These are phyloP conservation scores for Posidonia australis DNA, from an alignment of 106 monocot species.

Conservation along the genomic window DNA sequence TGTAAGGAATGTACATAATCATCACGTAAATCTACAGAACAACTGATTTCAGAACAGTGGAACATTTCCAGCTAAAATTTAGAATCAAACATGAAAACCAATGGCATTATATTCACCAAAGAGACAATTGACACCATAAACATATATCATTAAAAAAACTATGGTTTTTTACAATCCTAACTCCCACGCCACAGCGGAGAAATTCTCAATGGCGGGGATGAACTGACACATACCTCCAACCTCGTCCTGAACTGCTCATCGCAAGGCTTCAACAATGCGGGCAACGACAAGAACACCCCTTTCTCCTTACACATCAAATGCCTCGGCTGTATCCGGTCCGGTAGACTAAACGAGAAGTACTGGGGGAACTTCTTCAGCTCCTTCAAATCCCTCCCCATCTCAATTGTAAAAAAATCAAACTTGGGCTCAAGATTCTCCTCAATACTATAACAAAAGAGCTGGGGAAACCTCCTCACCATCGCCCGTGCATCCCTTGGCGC, in stretches of 20 bases:
- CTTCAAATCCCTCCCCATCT: conserved; percentile 33
- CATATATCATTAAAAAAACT: too few species aligned
- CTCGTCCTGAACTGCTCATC: conserved; percentile 36
- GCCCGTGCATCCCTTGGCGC: conserved; percentile 17
- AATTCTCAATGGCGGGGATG: conserved; percentile 41
- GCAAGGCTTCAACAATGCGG: conserved; percentile 51
- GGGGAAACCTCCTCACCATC: conserved; percentile 28
- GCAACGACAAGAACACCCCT: conserved; percentile 38
- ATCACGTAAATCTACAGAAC: too few species aligned
- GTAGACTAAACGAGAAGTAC: conserved; percentile 39
- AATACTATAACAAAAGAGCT: conserved; percentile 45
- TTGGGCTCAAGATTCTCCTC: conserved; percentile 53
- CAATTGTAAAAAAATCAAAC: conserved; percentile 35
- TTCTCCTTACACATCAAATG: conserved; percentile 38
- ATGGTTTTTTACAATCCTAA: too few species aligned
- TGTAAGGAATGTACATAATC: too few species aligned
- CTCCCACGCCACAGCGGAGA: conserved; percentile 48
- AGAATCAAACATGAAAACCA: too few species aligned
- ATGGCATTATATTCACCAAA: too few species aligned
- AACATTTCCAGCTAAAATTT: too few species aligned
- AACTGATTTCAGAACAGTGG: too few species aligned
- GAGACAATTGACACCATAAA: too few species aligned
- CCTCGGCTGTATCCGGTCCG: conserved; percentile 33
- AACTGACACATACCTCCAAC: conserved; percentile 37
- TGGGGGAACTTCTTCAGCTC: conserved; percentile 41